Conservation (phyloP, 2,329 filamentous ascomycete species). For the Clarireedia paspali region DNA sequence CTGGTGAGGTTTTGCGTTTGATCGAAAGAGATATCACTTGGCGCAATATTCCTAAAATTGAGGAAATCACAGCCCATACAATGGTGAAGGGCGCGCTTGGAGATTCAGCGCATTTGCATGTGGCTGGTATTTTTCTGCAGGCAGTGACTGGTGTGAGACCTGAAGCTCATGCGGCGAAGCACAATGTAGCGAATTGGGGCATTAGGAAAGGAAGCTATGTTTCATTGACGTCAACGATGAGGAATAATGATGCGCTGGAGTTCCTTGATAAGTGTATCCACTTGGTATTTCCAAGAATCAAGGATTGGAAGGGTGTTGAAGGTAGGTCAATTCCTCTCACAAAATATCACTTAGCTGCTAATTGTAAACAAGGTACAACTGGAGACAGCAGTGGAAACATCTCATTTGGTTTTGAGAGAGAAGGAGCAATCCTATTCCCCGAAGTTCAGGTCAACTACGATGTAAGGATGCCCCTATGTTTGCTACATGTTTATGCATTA, state of each 20-base stretch:
- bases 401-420: slow-evolving; percentile 67
- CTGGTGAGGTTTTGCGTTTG: slow-evolving; percentile 58
- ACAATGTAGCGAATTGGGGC: slow-evolving; percentile 67
- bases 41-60: slow-evolving; percentile 76
- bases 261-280: slow-evolving; percentile 88
- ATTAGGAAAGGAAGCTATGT: slow-evolving; percentile 64
- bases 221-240: slow-evolving; percentile 69
- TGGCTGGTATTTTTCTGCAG: slow-evolving; percentile 77
- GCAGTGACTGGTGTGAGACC: slow-evolving; percentile 75
- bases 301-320: slow-evolving; percentile 84
- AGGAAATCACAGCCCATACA: slow-evolving; percentile 72
- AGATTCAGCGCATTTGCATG: slow-evolving; percentile 69
- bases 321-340: slow-evolving; percentile 30
- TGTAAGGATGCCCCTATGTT: slow-evolving; percentile 45
- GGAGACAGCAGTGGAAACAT: slow-evolving; percentile 89
- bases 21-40: slow-evolving; percentile 70
- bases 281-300: slow-evolving; percentile 87
- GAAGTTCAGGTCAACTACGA: slow-evolving; percentile 95
- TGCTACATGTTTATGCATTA: not conserved
- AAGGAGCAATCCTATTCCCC: slow-evolving; percentile 77
- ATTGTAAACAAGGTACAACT: slow-evolving; percentile 30
- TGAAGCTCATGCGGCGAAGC: slow-evolving; percentile 59
- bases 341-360: slow-evolving; percentile 27
- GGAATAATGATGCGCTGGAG: slow-evolving; percentile 76
- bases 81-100: slow-evolving; percentile 60